Evolutionary conservation across 202 grass and related monocot genomes (phyloP).

Genomic region (Miscanthus sacchariflorus): DNA sequence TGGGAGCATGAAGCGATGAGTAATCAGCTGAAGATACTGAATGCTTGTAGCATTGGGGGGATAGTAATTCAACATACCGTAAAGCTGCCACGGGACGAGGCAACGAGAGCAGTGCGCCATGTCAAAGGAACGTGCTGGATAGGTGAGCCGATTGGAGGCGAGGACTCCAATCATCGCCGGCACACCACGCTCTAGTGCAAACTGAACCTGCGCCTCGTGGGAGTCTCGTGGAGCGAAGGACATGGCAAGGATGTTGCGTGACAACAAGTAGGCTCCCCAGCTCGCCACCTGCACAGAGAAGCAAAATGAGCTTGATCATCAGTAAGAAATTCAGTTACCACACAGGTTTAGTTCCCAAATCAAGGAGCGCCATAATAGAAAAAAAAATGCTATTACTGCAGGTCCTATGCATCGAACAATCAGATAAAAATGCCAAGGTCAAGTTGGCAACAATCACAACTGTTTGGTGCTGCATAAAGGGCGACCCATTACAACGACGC

Average conservation of each 20-base stretch:
- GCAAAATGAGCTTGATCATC: neutral
- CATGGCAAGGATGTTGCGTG: slow-evolving; percentile 82
- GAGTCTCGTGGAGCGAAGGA: slow-evolving; percentile 90
- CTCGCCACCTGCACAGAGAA: slow-evolving; percentile 77
- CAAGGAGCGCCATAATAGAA: no score
- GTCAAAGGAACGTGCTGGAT: slow-evolving; percentile 84
- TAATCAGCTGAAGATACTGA: slow-evolving; percentile 8
- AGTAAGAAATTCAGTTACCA: neutral
- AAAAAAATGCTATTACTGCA: neutral
- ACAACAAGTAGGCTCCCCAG: slow-evolving; percentile 88
- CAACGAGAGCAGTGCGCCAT: slow-evolving; percentile 97
- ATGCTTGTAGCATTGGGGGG: neutral
- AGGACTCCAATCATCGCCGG: slow-evolving; percentile 95
- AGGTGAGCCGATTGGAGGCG: slow-evolving; percentile 80
- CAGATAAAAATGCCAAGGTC: neutral
- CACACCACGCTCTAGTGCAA: slow-evolving; percentile 93
- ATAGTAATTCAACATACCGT: slow-evolving; percentile 48
- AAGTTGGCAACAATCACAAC: slow-evolving; percentile 1
- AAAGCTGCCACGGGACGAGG: slow-evolving; percentile 89
- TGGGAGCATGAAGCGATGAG: neutral
- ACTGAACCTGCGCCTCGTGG: slow-evolving; percentile 96
- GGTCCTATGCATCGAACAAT: neutral
- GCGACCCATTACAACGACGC: neutral
- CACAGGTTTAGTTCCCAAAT: no score
- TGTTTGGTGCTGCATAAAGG: neutral